These are phyloP conservation scores for Pleodorina starrii DNA, from an alignment of 139 green algal genomes.

Conservation along the genomic window DNA sequence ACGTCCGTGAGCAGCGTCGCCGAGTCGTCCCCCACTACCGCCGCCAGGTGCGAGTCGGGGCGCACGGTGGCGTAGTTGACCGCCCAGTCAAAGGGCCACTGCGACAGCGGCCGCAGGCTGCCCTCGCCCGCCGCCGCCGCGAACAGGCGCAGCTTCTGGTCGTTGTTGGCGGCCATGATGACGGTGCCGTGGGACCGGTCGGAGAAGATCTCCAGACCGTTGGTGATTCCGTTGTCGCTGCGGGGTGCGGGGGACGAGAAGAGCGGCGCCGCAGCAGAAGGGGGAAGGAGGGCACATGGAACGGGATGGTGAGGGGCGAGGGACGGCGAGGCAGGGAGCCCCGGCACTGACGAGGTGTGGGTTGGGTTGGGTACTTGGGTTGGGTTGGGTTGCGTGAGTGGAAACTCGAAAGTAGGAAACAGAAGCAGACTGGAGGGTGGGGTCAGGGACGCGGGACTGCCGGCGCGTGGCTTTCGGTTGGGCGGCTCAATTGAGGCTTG, in stretches of 20 bases:
- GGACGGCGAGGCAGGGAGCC: no score
- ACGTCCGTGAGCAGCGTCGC: conserved; percentile 64
- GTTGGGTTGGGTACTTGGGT: no score
- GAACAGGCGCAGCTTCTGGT: conserved; percentile 61
- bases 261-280: no score
- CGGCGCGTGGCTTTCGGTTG: no score
- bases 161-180: conserved; percentile 92
- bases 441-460: no score
- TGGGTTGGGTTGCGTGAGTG: no score
- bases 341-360: no score
- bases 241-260: no score
- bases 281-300: background rate
- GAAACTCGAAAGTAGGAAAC: no score
- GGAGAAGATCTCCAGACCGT: conserved; percentile 91
- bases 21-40: conserved; percentile 83
- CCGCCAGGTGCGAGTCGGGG: conserved; percentile 43
- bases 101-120: conserved; percentile 30
- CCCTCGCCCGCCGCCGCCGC: conserved; percentile 30
- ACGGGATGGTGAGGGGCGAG: no score
- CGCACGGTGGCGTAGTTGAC: conserved; percentile 89
- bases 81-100: conserved; percentile 80
- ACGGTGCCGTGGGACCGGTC: conserved; percentile 14
- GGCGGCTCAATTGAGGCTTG: no score
- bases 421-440: no score
- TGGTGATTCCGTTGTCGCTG: conserved; percentile 96